Percentiles rank a stretch among this genome's conserved stretches.
Evolutionary conservation across 2,329 filamentous ascomycete species (phyloP).

Genomic region (Aspergillus sp.): DNA sequence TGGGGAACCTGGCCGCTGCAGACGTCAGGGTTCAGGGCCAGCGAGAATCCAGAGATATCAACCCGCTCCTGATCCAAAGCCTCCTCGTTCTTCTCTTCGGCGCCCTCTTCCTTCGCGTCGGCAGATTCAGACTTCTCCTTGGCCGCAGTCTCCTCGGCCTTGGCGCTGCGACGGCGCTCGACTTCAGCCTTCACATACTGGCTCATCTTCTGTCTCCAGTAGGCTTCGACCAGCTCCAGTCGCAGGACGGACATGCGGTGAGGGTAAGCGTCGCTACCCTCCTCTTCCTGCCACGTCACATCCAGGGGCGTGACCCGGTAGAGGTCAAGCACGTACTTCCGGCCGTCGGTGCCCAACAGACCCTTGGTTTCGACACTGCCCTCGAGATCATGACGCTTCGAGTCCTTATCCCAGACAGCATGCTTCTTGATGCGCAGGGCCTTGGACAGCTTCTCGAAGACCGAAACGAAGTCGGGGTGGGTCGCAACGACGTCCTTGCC

Average conservation of each 20-base stretch:
- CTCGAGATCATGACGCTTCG: conserved; percentile 84
- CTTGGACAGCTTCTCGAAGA: conserved; percentile 89
- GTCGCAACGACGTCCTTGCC: conserved; percentile 93
- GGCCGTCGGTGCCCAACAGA: conserved; percentile 90
- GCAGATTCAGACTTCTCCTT: conserved; percentile 39
- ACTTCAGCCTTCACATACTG: conserved; percentile 83
- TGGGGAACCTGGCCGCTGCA: conserved; percentile 91
- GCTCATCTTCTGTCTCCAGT: conserved; percentile 80
- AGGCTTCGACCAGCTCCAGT: conserved; percentile 83
- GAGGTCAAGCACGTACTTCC: conserved; percentile 95
- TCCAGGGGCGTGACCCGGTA: conserved; percentile 94
- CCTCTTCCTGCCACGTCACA: conserved; percentile 83
- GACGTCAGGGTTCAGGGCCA: conserved; percentile 89
- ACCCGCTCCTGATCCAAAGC: conserved; percentile 63
- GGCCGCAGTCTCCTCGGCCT: conserved; percentile 39
- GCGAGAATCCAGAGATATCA: conserved; percentile 82
- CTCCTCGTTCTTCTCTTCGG: conserved; percentile 44
- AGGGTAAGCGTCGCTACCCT: conserved; percentile 67
- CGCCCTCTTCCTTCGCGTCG: conserved; percentile 40
- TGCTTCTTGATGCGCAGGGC: conserved; percentile 90
- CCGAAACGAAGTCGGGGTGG: conserved; percentile 77
- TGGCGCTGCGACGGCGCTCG: conserved; percentile 56
- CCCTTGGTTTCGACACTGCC: conserved; percentile 98
- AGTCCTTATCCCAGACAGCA: conserved; percentile 96
- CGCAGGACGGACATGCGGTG: conserved; percentile 95